Conservation (phyloP, 257 asterid species). For the Primulina eburnea region DNA sequence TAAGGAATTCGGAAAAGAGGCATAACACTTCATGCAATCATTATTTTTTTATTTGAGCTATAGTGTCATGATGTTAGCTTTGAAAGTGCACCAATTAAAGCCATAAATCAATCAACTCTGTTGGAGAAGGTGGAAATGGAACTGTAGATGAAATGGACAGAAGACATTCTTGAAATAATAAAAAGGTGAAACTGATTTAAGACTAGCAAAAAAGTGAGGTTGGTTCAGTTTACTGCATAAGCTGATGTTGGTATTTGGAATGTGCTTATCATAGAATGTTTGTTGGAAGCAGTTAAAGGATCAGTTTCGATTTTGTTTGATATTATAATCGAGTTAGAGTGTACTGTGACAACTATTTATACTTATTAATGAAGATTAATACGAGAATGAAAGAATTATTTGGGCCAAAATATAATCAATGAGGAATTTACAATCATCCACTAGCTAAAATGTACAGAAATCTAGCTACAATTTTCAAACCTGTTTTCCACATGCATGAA, state of each 20-base stretch:
- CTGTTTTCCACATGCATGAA: background rate
- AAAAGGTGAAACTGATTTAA: background rate
- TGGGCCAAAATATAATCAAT: background rate
- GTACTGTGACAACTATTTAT: background rate
- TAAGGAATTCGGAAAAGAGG: background rate
- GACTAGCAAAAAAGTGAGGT: background rate
- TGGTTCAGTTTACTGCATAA: background rate
- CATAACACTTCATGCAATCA: background rate
- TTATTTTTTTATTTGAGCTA: background rate
- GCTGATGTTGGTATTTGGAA: background rate
- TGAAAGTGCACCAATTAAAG: background rate
- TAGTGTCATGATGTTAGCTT: background rate
- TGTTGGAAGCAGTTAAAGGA: background rate
- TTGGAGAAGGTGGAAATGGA: slow-evolving; percentile 1
- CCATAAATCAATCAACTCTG: background rate
- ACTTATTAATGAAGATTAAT: background rate
- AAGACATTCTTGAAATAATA: background rate
- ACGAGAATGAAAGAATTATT: background rate
- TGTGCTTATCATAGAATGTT: background rate
- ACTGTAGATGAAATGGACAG: background rate
- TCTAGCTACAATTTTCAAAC: background rate
- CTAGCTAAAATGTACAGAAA: background rate
- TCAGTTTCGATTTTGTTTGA: too few relatives aligned
- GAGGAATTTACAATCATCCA: background rate
- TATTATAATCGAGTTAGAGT: background rate